Base-by-base conservation (phyloP, 1,284 basidiomycete genomes). In the Tylopilus sp. region DNA sequence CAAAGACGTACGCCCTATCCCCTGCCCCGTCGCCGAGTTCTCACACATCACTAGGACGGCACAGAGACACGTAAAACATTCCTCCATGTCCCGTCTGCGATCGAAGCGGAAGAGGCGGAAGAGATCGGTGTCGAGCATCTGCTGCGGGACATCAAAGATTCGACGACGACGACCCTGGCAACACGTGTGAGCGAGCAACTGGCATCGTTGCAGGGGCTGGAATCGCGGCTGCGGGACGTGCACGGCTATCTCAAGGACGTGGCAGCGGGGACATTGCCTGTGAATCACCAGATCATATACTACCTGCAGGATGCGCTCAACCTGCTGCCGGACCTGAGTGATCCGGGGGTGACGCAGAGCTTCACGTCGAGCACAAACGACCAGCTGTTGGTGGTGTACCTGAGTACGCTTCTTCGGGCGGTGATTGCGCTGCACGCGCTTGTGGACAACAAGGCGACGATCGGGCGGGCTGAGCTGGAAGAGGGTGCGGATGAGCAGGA, bases 101-200 rank as follows among this genome's bases (percentile, higher is more conserved):
- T 78, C 51, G 78, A 80, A 66, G 97, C 97, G 0, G 97, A 99
- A 82, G 97, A 99, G 83, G 94, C 97, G 5, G 97, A 99, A 79
- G 97, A 99, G 82, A 99, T 99, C 70, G 97, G 97, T 60, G 97
- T 99, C 60, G 97, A 99, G 82, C 97, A 99, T 81, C 88, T 99
- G 38, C 85, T 99, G 58, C 94, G 97, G 53, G 97, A 99, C 77
- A 97, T 99, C 81, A 96, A 97, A 80, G 94, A 97, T 76, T 92
- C 91, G 26, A 95, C 95, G 6, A 96, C 95, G 41, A 96, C 94
- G 26, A 98, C 96, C 12, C 91, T 99, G 66, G 92, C 95, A 16
- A 97, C 96, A 6, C 94, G 96, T 59, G 96, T 99, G 60, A 88
- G 91, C 62, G 92, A 96, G 75, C 97, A 98, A 80, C 88, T 98